phyloP scores from a whole-genome alignment of 352 stramenopile genomes.

The Plasmopara halstedii region DNA sequence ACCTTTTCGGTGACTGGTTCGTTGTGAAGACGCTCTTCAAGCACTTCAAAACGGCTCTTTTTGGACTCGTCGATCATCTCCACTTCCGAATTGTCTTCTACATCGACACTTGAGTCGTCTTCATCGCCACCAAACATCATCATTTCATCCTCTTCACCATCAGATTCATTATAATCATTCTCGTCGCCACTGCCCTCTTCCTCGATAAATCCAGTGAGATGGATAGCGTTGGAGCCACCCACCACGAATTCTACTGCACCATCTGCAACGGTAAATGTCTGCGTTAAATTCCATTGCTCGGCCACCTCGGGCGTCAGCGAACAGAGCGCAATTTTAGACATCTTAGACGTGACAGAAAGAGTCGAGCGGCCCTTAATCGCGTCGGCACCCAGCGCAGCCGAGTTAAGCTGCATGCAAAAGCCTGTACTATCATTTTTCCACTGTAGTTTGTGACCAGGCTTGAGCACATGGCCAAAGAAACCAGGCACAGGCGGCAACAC shows the following conservation, averaged over 20 bases:
- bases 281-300: constrained; percentile 70
- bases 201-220: constrained; percentile 77
- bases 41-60: constrained; percentile 77
- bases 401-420: constrained; percentile 70
- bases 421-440: constrained; percentile 71
- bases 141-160: constrained; percentile 47
- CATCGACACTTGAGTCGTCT: constrained; percentile 22
- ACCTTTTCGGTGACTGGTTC: constrained; percentile 22
- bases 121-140: constrained; percentile 49
- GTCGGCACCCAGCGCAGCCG: constrained; percentile 53
- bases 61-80: constrained; percentile 41
- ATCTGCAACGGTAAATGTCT: constrained; percentile 74
- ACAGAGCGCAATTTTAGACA: constrained; percentile 66
- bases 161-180: constrained; percentile 39
- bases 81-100: constrained; percentile 25
- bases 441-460: constrained; percentile 53
- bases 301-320: constrained; percentile 48
- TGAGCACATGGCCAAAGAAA: constrained; percentile 72
- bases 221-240: constrained; percentile 69
- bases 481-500: constrained; percentile 55
- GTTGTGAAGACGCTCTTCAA: constrained; percentile 62
- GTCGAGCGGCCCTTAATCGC: constrained; percentile 56
- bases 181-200: constrained; percentile 57
- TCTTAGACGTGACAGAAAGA: constrained; percentile 62
- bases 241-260: constrained; percentile 60